Evolutionary conservation across 2,329 filamentous ascomycete species (phyloP).

Genomic region (Furcasterigmium furcatum): DNA sequence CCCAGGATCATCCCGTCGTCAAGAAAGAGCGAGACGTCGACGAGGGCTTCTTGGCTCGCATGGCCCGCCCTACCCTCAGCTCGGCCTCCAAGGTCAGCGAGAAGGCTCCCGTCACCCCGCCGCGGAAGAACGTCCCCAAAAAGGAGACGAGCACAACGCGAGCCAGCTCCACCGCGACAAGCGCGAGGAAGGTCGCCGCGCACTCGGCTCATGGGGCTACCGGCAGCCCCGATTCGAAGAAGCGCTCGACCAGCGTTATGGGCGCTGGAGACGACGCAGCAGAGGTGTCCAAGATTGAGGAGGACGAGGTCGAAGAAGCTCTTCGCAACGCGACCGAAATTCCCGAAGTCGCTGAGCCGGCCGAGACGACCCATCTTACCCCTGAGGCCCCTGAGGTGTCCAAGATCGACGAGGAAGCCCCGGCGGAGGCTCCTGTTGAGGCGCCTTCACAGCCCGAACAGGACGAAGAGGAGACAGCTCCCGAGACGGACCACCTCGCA

Average conservation of each 20-base stretch:
- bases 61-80: conserved; percentile 74
- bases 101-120: conserved; percentile 51
- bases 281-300: conserved; percentile 1
- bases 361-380: not conserved
- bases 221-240: conserved; percentile 8
- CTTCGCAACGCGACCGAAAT: not conserved
- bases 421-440: not conserved
- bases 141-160: conserved; percentile 12
- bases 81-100: conserved; percentile 67
- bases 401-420: conserved; percentile 10
- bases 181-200: not conserved
- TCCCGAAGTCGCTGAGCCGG: not conserved
- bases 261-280: conserved; percentile 5
- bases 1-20: conserved; percentile 41
- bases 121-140: conserved; percentile 30
- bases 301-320: not conserved
- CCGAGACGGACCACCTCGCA: too few species aligned
- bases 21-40: conserved; percentile 57
- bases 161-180: conserved; percentile 15
- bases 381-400: conserved; percentile 8
- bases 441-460: too few species aligned
- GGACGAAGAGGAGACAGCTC: too few species aligned
- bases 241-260: conserved; percentile 2
- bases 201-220: conserved; percentile 1
- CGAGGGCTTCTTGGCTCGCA: conserved; percentile 72